phyloP scores from a whole-genome alignment of 139 green algal genomes.

The Chlamydomonas sphaeroides region DNA sequence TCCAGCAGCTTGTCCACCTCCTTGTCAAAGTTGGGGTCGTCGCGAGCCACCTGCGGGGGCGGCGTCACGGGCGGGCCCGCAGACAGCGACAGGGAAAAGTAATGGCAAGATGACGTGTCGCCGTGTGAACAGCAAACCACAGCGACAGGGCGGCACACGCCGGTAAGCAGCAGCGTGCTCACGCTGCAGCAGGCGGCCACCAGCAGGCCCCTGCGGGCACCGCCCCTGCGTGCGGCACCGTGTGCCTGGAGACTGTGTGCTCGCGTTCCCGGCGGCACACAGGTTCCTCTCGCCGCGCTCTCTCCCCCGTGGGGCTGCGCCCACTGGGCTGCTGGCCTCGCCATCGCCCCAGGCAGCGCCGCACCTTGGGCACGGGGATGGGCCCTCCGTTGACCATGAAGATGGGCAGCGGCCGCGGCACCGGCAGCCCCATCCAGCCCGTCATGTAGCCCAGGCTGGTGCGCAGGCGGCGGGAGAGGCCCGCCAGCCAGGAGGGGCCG shows the following conservation, averaged over 20 bases:
- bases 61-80: background rate
- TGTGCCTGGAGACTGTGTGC: no score
- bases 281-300: no score
- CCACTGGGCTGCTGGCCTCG: no score
- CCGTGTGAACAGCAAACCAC: no score
- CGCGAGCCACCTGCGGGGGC: slow-evolving; percentile 5
- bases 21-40: slow-evolving; percentile 41
- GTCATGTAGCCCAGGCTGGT: slow-evolving; percentile 39
- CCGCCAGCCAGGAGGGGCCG: slow-evolving; percentile 38
- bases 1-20: slow-evolving; percentile 44
- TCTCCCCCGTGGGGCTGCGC: no score
- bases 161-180: background rate
- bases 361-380: slow-evolving; percentile 42
- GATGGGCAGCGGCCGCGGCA: slow-evolving; percentile 34
- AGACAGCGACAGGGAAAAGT: background rate
- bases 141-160: background rate
- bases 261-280: no score
- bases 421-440: slow-evolving; percentile 45
- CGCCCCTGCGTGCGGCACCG: no score
- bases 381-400: slow-evolving; percentile 43
- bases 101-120: no score
- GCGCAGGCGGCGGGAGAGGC: slow-evolving; percentile 39
- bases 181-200: no score
- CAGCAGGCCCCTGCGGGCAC: no score
- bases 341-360: no score